Evolutionary conservation across 805 yeast species (phyloP).

Genomic region (Saturnispora halmiae): DNA sequence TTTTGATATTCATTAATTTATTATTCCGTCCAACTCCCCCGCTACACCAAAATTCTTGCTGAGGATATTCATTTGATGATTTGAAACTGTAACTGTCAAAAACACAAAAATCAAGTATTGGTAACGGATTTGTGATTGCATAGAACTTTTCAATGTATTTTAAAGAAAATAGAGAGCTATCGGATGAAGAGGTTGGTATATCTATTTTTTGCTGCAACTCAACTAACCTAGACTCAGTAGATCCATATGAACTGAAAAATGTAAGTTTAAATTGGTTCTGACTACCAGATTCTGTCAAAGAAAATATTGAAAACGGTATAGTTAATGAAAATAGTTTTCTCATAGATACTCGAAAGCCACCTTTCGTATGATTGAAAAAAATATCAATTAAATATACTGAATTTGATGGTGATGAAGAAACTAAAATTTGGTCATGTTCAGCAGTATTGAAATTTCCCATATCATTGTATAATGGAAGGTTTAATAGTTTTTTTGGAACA

Average conservation of each 20-base stretch:
- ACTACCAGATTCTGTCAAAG: constrained; percentile 18
- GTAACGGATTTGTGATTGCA: constrained; percentile 20
- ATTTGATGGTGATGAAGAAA: constrained; percentile 16
- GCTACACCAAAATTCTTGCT: constrained; percentile 27
- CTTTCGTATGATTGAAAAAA: constrained; percentile 14
- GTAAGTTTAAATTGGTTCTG: constrained; percentile 15
- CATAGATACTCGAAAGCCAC: constrained; percentile 15
- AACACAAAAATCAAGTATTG: constrained; percentile 21
- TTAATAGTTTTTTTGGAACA: constrained; percentile 18
- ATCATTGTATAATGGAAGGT: constrained; percentile 15
- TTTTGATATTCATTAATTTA: constrained; percentile 20
- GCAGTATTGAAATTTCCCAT: constrained; percentile 12
- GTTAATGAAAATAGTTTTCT: constrained; percentile 20
- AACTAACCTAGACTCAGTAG: constrained; percentile 19
- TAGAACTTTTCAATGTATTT: constrained; percentile 18
- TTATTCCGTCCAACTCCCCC: constrained; percentile 22
- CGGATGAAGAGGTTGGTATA: constrained; percentile 1
- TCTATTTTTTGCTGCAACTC: constrained; percentile 14
- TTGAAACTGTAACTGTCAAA: constrained; percentile 15
- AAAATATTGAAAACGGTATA: constrained; percentile 17
- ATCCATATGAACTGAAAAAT: constrained; percentile 22
- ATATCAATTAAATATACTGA: constrained; percentile 24
- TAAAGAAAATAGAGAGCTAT: constrained; percentile 12
- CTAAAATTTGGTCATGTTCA: constrained; percentile 24
- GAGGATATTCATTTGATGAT: constrained; percentile 16